Percentiles rank a stretch among this genome's conserved stretches.
Evolutionary conservation across 257 asterid species (phyloP).

Genomic region (Solanum peruvianum): DNA sequence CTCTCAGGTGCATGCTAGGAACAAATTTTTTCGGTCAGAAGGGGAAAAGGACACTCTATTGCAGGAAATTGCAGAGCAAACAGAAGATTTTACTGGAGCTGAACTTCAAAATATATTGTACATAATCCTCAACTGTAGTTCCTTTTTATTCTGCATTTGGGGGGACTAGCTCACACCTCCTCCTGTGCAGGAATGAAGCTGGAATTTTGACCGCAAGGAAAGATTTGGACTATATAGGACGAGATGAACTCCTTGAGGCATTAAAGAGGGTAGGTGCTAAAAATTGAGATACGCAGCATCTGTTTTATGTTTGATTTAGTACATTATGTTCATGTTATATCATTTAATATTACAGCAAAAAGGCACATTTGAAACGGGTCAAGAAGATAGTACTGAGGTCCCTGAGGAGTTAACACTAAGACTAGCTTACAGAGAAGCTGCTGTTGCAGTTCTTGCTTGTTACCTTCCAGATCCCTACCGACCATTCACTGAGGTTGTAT

Average conservation of each 20-base stretch:
- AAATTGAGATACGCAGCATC: conserved; percentile 2
- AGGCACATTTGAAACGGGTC: conserved; percentile 98
- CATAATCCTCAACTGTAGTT: conserved; percentile 2
- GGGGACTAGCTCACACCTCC: conserved; percentile 15
- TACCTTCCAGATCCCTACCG: conserved; percentile 73
- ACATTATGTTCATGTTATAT: not conserved
- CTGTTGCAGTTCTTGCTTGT: conserved; percentile 94
- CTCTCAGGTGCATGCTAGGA: conserved; percentile 91
- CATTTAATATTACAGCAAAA: conserved; percentile 64
- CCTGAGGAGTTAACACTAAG: conserved; percentile 92
- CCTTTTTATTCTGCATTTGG: conserved; percentile 1
- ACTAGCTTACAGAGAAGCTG: conserved; percentile 96
- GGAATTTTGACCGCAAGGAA: conserved; percentile 93
- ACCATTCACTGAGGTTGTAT: conserved; percentile 57
- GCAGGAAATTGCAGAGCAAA: conserved; percentile 67
- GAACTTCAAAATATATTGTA: conserved; percentile 95
- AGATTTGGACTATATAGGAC: conserved; percentile 84
- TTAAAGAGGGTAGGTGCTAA: conserved; percentile 63
- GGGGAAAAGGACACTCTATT: conserved; percentile 81
- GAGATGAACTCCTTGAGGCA: conserved; percentile 95
- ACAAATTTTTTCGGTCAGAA: conserved; percentile 86
- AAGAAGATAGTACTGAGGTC: conserved; percentile 84
- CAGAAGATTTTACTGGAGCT: conserved; percentile 96
- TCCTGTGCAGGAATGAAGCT: conserved; percentile 86
- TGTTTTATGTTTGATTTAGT: not conserved